Evolutionary conservation across 345 rosid genomes (phyloP).

Genomic region (Linum lewisii): DNA sequence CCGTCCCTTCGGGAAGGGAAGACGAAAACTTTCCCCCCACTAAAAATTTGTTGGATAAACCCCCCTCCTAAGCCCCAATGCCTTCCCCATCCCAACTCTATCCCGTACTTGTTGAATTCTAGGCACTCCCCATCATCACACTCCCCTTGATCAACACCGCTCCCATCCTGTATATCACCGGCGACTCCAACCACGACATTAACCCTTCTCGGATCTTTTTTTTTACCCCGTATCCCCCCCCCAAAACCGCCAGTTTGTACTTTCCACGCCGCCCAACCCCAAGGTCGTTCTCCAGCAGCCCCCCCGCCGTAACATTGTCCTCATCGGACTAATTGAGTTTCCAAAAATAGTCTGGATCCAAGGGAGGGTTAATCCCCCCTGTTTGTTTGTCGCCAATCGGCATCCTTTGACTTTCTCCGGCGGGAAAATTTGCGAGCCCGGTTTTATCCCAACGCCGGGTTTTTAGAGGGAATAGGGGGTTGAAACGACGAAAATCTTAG

Average conservation of each 20-base stretch:
- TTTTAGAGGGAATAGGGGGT: conserved; percentile 46
- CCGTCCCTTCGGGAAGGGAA: conserved; percentile 68
- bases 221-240: conserved; percentile 30
- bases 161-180: conserved; percentile 29
- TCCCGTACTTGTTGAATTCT: conserved; percentile 68
- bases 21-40: conserved; percentile 52
- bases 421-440: conserved; percentile 29
- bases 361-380: conserved; percentile 43
- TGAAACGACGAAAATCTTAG: conserved; percentile 65
- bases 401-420: conserved; percentile 33
- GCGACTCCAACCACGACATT: conserved; percentile 41
- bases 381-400: conserved; percentile 37
- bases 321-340: conserved; percentile 32
- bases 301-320: conserved; percentile 38
- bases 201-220: conserved; percentile 25
- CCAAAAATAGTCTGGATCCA: conserved; percentile 56
- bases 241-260: conserved; percentile 44
- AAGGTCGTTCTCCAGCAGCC: conserved; percentile 35
- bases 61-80: conserved; percentile 57
- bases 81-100: conserved; percentile 80
- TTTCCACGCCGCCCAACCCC: conserved; percentile 74
- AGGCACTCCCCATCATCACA: conserved; percentile 75
- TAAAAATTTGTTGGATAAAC: conserved; percentile 65
- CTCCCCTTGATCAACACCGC: conserved; percentile 40
- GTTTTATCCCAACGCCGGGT: conserved; percentile 62